Base-by-base conservation (phyloP, 768 basidiomycete genomes). In the Multifurca ochricompacta region DNA sequence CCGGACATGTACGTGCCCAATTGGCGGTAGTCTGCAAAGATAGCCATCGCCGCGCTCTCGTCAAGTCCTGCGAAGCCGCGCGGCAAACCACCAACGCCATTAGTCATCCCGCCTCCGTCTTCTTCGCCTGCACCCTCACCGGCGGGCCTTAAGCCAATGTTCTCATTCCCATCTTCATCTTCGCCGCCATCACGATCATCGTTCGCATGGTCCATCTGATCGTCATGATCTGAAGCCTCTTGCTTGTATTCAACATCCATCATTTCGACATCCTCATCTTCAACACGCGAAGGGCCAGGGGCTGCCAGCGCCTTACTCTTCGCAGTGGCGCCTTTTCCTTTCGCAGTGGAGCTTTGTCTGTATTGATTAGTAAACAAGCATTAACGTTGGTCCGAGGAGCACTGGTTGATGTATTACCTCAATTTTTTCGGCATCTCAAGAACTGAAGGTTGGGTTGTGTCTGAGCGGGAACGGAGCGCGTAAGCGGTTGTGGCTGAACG, bases 1-100 rank as follows among this genome's bases (percentile, higher is more conserved):
- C 88, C 88, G 63, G 89, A 79, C 87, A 97, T 91, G 71, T 91
- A 91, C n/a, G 88, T 87, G 46, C 90, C 90, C 65, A 91, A 78
- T 59, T 88, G 83, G 47, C 90, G 83, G 71, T 87, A 93, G 69
- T 90, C 88, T 62, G 87, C 87, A 62, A 87, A 87, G 62, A 91
- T 86, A 55, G 85, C 83, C 75, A 90, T 75, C 30, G 87, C 85
- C 1, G 83, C 76, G 5, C 80, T 70, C 63, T 87, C 87, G 64
- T 85, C 84, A 63, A 85, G 71, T 16, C 60, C 60, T 1, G 59
- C 60, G 32, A 61, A 61, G 30, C 53, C 54, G 31, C 60, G 60
- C 16, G 54, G 58, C 34, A 49, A 21, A 37, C 57, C 48, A 10
- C 47, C 53, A 47, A 55, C 14, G 14, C 32, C 77, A 77, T 36